A percentile compares a stretch with the other conserved stretches of the same genome.
These are phyloP conservation scores for Dendrobium chrysotoxum DNA, from an alignment of 106 monocot genomes.

Conservation along the genomic window DNA sequence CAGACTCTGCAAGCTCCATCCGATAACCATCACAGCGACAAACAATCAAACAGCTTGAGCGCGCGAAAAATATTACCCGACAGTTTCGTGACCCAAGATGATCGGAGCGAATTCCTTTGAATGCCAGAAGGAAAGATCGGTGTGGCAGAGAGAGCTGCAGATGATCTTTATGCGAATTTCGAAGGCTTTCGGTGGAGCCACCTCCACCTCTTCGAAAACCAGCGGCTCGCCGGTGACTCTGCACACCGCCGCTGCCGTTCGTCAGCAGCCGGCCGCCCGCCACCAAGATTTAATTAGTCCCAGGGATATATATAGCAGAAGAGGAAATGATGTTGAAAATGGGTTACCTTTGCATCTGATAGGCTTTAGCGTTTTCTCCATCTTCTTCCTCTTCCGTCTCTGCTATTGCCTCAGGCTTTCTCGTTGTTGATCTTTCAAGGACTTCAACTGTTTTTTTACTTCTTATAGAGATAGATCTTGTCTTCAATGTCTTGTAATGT, in stretches of 20 bases:
- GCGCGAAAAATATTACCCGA: conserved; percentile 37
- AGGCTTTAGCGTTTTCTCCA: neutral
- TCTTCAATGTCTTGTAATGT: no score
- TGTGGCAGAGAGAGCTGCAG: conserved; percentile 86
- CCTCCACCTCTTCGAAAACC: conserved; percentile 61
- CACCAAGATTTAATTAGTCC: neutral
- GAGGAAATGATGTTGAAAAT: neutral
- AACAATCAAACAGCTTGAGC: no score
- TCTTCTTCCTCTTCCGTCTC: neutral
- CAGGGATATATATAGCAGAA: neutral
- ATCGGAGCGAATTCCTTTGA: conserved; percentile 20
- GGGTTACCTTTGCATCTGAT: conserved; percentile 28
- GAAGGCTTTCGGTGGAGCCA: conserved; percentile 48
- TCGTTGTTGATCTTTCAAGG: no score
- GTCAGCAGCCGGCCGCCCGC: neutral
- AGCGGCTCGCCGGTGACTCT: conserved; percentile 55
- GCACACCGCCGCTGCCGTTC: conserved; percentile 62
- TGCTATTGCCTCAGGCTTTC: no score
- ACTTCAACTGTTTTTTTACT: no score
- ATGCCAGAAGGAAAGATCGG: conserved; percentile 80
- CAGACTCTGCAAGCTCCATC: no score
- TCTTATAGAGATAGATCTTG: no score
- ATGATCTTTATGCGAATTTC: conserved; percentile 80
- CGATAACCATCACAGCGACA: no score
- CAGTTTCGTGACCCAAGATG: conserved; percentile 80